Evolutionary conservation across 176 grass and related monocot species (phyloP).

Genomic region (Urochloa ruziziensis): DNA sequence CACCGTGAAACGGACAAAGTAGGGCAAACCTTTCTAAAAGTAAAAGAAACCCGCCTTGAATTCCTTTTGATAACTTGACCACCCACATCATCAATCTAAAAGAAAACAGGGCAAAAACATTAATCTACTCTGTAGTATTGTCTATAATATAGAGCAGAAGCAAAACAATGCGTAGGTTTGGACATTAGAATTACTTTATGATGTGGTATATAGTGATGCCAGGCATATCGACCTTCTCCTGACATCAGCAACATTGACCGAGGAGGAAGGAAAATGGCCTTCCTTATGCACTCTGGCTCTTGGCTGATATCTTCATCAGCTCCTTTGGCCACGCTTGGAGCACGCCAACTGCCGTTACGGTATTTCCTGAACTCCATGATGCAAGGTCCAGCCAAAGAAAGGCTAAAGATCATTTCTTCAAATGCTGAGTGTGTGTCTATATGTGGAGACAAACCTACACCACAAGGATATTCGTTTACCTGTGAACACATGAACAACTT

Average conservation of each 20-base stretch:
- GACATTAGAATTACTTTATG: conserved; percentile 69
- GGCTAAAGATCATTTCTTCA: conserved; percentile 94
- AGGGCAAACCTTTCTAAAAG: conserved; percentile 78
- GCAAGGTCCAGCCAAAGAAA: conserved; percentile 83
- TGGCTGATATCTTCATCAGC: conserved; percentile 42
- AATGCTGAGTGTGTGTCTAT: conserved; percentile 98
- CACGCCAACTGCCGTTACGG: conserved; percentile 55
- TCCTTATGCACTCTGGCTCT: conserved; percentile 48
- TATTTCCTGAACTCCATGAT: conserved; percentile 98
- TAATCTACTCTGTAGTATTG: neutral
- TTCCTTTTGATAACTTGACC: conserved; percentile 69
- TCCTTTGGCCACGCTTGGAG: conserved; percentile 44
- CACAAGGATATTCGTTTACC: conserved; percentile 96
- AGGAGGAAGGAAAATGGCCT: conserved; percentile 79
- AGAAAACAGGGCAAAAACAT: neutral
- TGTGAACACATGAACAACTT: conserved; percentile 38
- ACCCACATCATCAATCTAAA: conserved; percentile 68
- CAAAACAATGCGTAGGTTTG: neutral
- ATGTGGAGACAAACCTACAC: conserved; percentile 93
- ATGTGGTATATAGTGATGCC: conserved; percentile 99
- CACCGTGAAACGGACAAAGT: neutral
- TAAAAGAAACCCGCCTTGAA: conserved; percentile 80
- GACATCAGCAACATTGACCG: conserved; percentile 90
- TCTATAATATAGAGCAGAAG: neutral
- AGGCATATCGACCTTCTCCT: conserved; percentile 91